These are phyloP conservation scores for Alternaria gaisen DNA, from an alignment of 2,329 filamentous ascomycete species.

Conservation along the genomic window DNA sequence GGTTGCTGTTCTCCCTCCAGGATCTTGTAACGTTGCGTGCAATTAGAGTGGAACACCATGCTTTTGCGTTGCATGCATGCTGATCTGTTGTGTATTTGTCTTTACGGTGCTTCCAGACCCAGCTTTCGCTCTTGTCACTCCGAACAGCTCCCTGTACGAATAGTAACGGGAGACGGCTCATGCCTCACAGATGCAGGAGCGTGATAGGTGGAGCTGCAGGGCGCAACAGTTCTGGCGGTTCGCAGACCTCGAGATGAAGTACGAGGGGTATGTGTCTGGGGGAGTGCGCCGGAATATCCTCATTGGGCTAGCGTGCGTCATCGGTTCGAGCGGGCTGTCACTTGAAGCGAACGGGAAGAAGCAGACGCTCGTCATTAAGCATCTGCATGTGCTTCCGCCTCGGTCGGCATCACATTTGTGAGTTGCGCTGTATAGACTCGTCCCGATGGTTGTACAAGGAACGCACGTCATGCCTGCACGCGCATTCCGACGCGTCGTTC, in stretches of 20 bases:
- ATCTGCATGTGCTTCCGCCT: conserved; percentile 26
- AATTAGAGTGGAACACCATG: conserved; percentile 1
- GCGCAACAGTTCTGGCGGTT: conserved; percentile 20
- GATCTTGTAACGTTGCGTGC: neutral
- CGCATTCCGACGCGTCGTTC: conserved; percentile 8
- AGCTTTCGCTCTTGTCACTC: conserved; percentile 16
- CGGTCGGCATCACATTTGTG: conserved; percentile 20
- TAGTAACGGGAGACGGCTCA: conserved; percentile 5
- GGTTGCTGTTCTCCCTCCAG: neutral
- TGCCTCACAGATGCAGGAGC: neutral
- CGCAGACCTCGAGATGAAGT: conserved; percentile 23
- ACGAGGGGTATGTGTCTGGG: conserved; percentile 23
- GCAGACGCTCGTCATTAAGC: conserved; percentile 36
- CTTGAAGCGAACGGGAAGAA: conserved; percentile 26
- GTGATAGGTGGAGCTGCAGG: conserved; percentile 31
- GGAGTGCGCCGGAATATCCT: conserved; percentile 29
- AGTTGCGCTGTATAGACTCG: conserved; percentile 6
- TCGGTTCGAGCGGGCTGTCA: conserved; percentile 15
- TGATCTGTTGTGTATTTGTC: conserved; percentile 5
- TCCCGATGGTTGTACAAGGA: conserved; percentile 19
- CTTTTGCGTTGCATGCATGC: conserved; percentile 7
- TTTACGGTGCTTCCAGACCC: conserved; percentile 2
- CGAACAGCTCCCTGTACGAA: conserved; percentile 17
- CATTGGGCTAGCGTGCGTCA: conserved; percentile 19
- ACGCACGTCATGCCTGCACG: conserved; percentile 22